A percentile compares a stretch with the other conserved stretches of the same genome.
Conservation (phyloP, 2,329 filamentous ascomycete genomes). For the Neofusicoccum kwambonambiense region DNA sequence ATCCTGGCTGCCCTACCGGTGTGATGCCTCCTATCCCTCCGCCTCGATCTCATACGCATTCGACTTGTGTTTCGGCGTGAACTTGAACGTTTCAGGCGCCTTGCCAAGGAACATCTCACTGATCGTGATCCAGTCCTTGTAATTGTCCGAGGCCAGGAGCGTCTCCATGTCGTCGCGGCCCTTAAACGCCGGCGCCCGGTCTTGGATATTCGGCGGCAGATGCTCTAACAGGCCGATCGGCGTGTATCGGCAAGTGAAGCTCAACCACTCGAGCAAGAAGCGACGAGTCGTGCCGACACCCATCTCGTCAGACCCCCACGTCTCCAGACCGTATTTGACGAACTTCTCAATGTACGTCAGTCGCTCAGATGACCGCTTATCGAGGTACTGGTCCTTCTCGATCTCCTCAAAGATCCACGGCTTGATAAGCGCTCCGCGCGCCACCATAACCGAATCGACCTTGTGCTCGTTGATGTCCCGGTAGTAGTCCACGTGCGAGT, state of each 20-base stretch:
- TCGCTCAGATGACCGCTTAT: constrained; percentile 88
- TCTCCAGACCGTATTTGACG: constrained; percentile 82
- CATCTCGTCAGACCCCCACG: constrained; percentile 94
- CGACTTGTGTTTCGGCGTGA: constrained; percentile 96
- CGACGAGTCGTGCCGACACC: constrained; percentile 86
- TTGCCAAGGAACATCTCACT: constrained; percentile 98
- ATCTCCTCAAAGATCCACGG: constrained; percentile 99
- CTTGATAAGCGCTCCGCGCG: constrained; percentile 93
- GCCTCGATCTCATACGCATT: constrained; percentile 80
- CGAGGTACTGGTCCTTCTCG: constrained; percentile 83
- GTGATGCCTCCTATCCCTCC: constrained; percentile 29
- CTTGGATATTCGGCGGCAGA: constrained; percentile 83
- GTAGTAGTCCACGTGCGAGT: constrained; percentile 86
- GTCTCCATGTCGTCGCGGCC: constrained; percentile 91
- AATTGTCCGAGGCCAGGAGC: constrained; percentile 85
- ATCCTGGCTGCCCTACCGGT: background rate
- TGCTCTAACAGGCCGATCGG: constrained; percentile 85
- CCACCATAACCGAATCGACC: constrained; percentile 95
- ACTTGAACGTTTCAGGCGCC: constrained; percentile 85
- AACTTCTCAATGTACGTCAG: constrained; percentile 86
- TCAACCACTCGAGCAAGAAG: constrained; percentile 94
- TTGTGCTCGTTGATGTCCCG: constrained; percentile 71
- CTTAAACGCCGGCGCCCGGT: constrained; percentile 79
- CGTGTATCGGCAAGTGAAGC: constrained; percentile 89
- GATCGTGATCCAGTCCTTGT: constrained; percentile 98